phyloP scores from a whole-genome alignment of 164 flowering plant species.

The Buxus sempervirens region DNA sequence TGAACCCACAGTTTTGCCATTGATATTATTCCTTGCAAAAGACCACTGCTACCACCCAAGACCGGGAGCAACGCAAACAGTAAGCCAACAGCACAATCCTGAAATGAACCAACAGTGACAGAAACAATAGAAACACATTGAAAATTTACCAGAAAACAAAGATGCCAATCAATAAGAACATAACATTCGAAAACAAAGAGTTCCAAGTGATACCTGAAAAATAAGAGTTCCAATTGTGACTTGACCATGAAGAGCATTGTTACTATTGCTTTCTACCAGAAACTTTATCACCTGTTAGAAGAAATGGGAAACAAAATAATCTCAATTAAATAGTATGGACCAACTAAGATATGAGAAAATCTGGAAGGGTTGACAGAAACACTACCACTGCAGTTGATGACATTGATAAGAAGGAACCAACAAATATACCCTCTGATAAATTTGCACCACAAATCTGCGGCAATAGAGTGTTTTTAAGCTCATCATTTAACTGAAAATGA shows the following conservation, averaged over 20 bases:
- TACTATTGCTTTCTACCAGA: constrained; percentile 63
- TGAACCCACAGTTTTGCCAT: constrained; percentile 84
- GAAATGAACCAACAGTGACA: constrained; percentile 21
- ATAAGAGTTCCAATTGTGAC: constrained; percentile 93
- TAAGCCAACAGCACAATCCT: constrained; percentile 99
- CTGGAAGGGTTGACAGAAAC: background rate
- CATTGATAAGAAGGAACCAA: constrained; percentile 93
- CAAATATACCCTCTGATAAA: constrained; percentile 88
- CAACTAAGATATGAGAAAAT: background rate
- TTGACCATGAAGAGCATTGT: constrained; percentile 83
- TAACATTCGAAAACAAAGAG: constrained; percentile 4
- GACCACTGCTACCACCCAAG: constrained; percentile 87
- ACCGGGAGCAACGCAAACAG: constrained; percentile 96
- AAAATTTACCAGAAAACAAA: background rate
- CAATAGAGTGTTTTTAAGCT: constrained; percentile 6
- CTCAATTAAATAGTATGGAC: background rate
- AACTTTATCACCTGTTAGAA: constrained; percentile 75
- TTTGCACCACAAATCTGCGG: constrained; percentile 87
- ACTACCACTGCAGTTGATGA: constrained; percentile 97
- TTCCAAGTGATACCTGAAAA: constrained; percentile 61
- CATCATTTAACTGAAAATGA: constrained; percentile 6
- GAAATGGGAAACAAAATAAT: constrained; percentile 9
- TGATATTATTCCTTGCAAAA: constrained; percentile 68
- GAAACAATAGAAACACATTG: constrained; percentile 6
- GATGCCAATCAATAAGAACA: background rate